phyloP scores from a whole-genome alignment of 495 filamentous ascomycete genomes.

The Penicillium malachiteum region DNA sequence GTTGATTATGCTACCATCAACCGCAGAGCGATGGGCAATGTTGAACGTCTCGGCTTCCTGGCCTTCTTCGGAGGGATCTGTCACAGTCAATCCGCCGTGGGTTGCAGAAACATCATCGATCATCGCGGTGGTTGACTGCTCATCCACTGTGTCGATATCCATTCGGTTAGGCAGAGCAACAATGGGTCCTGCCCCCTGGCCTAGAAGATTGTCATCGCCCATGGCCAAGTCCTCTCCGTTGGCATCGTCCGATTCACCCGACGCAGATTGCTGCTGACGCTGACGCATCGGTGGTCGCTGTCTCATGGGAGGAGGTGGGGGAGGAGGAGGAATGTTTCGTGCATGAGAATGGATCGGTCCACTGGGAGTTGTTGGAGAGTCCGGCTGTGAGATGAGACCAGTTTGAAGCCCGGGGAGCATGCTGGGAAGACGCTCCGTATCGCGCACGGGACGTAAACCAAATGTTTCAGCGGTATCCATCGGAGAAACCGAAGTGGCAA shows the following conservation, averaged over 20 bases:
- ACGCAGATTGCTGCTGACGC: constrained; percentile 83
- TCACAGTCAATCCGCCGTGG: constrained; percentile 70
- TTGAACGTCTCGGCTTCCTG: constrained; percentile 90
- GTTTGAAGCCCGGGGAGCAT: constrained; percentile 74
- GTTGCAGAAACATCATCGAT: constrained; percentile 73
- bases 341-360: constrained; percentile 55
- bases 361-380: constrained; percentile 88
- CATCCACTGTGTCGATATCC: constrained; percentile 77
- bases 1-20: constrained; percentile 86
- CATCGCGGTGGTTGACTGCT: constrained; percentile 58
- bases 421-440: constrained; percentile 80
- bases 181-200: constrained; percentile 70
- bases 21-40: constrained; percentile 84
- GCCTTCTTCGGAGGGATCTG: constrained; percentile 71
- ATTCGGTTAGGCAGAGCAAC: constrained; percentile 76
- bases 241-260: constrained; percentile 83
- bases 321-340: constrained; percentile 46
- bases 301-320: constrained; percentile 38
- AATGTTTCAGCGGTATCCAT: constrained; percentile 77
- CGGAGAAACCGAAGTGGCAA: constrained; percentile 65
- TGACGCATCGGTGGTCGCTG: constrained; percentile 80
- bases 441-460: constrained; percentile 75
- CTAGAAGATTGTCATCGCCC: constrained; percentile 57
- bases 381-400: constrained; percentile 80
- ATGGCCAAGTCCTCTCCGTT: constrained; percentile 71